Base-by-base conservation (phyloP, 495 filamentous ascomycete genomes). In the Penicillium turbatum region DNA sequence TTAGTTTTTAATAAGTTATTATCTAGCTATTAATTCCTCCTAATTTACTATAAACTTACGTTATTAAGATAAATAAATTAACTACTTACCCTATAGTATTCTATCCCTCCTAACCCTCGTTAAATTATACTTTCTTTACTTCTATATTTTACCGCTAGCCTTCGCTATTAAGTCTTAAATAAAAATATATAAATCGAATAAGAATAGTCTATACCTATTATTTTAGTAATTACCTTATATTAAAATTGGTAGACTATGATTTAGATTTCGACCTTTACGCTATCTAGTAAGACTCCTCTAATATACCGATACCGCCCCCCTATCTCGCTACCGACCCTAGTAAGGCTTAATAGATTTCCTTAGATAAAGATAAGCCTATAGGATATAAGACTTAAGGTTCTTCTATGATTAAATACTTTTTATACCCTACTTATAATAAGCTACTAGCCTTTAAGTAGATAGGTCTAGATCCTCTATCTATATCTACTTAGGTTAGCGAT, bases 261-360 rank as follows among this genome's bases (percentile, higher is more conserved):
- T 30, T 30, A 8, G 27, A 30, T 30, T 8, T 30, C 8, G 27
- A 30, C 27, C 27, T 30, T 30, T 29, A 55, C 44, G 19, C 19
- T 9, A 40, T 42, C 43, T 55, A 37, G 52, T 36, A 46, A 12
- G 44, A 55, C 17, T 55, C 13, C 29, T 48, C 52, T 55, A 21
- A 31, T 24, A 48, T 55, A 48, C 36, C 29, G 43, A 48, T 29
- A 35, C 26, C 30, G 5, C 52, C 52, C 19, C 36, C 44, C 26
- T 55, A 37, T 48, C 53, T 55, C 29, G 44, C 53, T 15, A 48
- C 37, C 12, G 53, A 55, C 37, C 9, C 24, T 16, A 2, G 11
- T 2, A 7, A 31, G n/a, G 1, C 24, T 39, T 37, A 29, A 2
- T 9, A 47, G 29, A 47, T 47, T n/a, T 4, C 8, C 15, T 47